Evolutionary conservation across 768 basidiomycete genomes (phyloP).

Genomic region (Grammothele lineata): DNA sequence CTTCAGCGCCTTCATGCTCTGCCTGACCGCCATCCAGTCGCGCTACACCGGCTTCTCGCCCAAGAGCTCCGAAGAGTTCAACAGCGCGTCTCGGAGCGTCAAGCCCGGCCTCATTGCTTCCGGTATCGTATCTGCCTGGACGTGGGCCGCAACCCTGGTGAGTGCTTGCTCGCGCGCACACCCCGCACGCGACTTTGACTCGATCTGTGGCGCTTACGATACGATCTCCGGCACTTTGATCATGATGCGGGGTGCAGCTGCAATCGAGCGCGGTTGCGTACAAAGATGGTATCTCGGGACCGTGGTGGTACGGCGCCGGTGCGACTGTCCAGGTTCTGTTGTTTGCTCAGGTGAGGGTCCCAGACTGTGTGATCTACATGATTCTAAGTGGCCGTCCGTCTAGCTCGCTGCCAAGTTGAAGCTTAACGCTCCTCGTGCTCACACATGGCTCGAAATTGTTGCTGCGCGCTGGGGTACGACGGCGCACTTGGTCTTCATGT

Average conservation of each 20-base stretch:
- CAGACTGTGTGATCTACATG: background rate
- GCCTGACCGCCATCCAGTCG: conserved; percentile 74
- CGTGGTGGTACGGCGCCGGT: conserved; percentile 92
- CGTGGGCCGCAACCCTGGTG: conserved; percentile 79
- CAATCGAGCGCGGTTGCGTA: conserved; percentile 85
- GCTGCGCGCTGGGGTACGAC: conserved; percentile 71
- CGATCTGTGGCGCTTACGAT: background rate
- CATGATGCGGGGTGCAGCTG: conserved; percentile 37
- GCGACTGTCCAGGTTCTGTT: conserved; percentile 85
- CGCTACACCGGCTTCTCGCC: conserved; percentile 83
- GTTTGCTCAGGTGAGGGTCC: conserved; percentile 64
- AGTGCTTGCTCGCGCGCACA: conserved; percentile 3
- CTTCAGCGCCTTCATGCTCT: conserved; percentile 79
- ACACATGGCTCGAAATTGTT: conserved; percentile 89
- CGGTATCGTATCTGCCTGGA: conserved; percentile 93
- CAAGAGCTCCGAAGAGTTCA: conserved; percentile 78
- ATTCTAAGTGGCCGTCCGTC: no score
- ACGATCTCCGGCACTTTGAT: background rate
- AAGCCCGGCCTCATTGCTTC: conserved; percentile 91
- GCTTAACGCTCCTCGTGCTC: conserved; percentile 82
- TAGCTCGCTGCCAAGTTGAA: conserved; percentile 90
- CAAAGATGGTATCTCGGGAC: conserved; percentile 79
- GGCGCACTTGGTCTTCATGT: conserved; percentile 83
- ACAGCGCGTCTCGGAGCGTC: conserved; percentile 74
- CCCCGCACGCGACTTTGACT: background rate